Base-by-base conservation (phyloP, 306 rosid species). In the Sechiopsis laciniata region DNA sequence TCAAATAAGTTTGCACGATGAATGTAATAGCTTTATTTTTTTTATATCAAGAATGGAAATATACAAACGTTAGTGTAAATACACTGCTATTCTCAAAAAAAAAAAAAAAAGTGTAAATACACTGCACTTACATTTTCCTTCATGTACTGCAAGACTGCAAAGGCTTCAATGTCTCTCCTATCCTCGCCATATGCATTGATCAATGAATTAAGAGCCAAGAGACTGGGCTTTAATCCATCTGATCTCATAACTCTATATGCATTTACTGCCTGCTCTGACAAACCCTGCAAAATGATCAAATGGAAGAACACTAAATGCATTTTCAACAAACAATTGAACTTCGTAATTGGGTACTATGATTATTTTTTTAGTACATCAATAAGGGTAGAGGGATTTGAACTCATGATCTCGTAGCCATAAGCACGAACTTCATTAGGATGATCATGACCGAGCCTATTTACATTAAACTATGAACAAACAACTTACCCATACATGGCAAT, bases 141-240 rank as follows among this genome's bases (percentile, higher is more conserved):
- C 96, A 92, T 90, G 85, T 87, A 90, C 77, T 87, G 88, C 81
- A 92, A 78, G 46, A 92, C 96, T 7, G 98, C 85, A 84, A 92
- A 92, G 85, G 96, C 98, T 85, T 92, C 98, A 15, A 81, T 81
- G 73, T 90, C 96, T 73, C 96, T 87, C 81, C 96, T 87, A 78
- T 92, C 98, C 84, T 90, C 96, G 13, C 98, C 87, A 24, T 85
- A 92, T 75, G 92, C 96, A 78, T 92, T 92, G 65, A 92, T 87
- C 75, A 92, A 83, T 16, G 98, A 90, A 84, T 92, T 92, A 78
- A 92, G 96, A 77, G 98, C 96, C 77, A 88, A 77, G 45, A 87
- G 85, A 87, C 93, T 90, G 54, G 98, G 98, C 73, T 84, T 88
- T 73, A 92, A 76, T 60, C 96, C 93, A 78, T 92, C 98, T 57